Base-by-base conservation (phyloP, 345 rosid genomes). In the Stellera chamaejasme region DNA sequence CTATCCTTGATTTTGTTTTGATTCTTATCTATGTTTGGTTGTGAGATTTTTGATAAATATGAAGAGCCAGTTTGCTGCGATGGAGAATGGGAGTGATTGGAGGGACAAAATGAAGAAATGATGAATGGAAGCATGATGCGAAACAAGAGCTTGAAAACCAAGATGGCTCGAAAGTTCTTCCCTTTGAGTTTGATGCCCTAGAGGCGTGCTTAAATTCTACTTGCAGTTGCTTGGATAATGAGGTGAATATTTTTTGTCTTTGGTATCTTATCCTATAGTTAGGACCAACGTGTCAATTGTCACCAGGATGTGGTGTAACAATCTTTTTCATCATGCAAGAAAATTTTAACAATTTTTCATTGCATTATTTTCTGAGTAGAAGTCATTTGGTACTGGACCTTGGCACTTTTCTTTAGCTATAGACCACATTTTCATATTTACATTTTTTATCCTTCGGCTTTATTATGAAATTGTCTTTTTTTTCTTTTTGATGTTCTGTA, bases 161-260 rank as follows among this genome's bases (percentile, higher is more conserved):
- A 44, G 85, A 88, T 62, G 78, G 81, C 10, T 55, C 72, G 11
- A 79, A 68, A 66, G 67, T 75, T 66, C 83, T 79, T 55, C 91
- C 91, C 0, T 84, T 79, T 61, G 88, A 84, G 63, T 84, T 81
- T 66, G 80, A 81, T 64, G 88, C 88, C 5, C 56, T 81, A 72
- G 88, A 84, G 66, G 82, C 88, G 28, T 75, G 83, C 66, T 78
- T 84, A 56, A 88, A 84, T 72, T 85, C 85, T 66, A 76, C 82
- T 46, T 84, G 91, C 55, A 67, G 83, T 62, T 79, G 85, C 78
- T 72, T 81, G 50, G 87, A 84, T 50, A 79, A 56, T 67, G 91
- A 81, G 65, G 91, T 77, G 54, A 76, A n/a, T n/a, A n/a, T n/a
- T n/a, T n/a, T 52, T 62, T 13, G 26, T 25, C 12, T 48, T 3